Base-by-base conservation (phyloP, 257 asterid species). In the Datura wrightii region DNA sequence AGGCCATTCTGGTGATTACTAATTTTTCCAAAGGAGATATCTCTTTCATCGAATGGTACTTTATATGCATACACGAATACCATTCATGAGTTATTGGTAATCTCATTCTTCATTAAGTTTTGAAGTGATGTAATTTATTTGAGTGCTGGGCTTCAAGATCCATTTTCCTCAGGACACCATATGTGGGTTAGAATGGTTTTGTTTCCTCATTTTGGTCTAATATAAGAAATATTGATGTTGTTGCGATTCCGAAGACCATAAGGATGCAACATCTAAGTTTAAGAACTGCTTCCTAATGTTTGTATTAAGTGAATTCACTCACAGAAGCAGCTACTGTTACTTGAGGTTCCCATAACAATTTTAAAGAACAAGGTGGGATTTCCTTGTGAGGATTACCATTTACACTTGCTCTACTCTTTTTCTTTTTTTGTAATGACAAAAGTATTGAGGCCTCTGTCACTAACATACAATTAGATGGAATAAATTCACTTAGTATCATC, bases 221-320 rank as follows among this genome's bases (percentile, higher is more conserved):
- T 31, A 18, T 71, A 44, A 71, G 79, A 71, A 44, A 44, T 11
- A 70, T 19, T 70, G 55, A 42, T 42, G 79, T 7, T 58, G 65
- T 70, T 18, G 54, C 50, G 15, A 42, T 42, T 65, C 55, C 18
- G 5, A 10, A 42, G 79, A 42, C 50, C 54, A 8, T 2, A 9
- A 10, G 18, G 36, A 71, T 71, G 56, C 8, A 39, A 44, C 56
- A 71, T 19, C 79, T n/a, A n/a, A 44, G 56, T 48, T 42, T 44
- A n/a, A 44, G 54, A 44, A n/a, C 16, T 71, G 56, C 56, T n/a
- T 44, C 56, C 39, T 9, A n/a, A 10, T 42, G 56, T 44, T 70
- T 42, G 34, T 44, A 71, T 71, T 9, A 31, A 42, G 79, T 71
- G 79, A 71, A 19, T 71, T 71, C 79, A 71, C 79, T 65, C 46